Conservation (phyloP, 1,284 basidiomycete genomes). For the Microbotryum intermedium region DNA sequence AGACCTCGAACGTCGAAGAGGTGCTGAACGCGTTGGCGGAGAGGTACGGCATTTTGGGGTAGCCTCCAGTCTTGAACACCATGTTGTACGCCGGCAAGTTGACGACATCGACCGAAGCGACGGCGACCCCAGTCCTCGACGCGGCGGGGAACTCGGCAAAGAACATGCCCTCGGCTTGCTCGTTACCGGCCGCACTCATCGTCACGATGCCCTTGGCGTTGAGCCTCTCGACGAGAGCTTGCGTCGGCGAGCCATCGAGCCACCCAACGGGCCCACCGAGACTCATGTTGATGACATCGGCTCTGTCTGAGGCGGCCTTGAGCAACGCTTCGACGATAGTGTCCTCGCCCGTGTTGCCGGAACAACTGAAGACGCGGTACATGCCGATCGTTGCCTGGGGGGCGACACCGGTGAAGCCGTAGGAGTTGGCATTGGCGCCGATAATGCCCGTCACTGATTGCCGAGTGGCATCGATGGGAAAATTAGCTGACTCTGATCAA, state of each 20-base stretch:
- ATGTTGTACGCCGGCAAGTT: constrained; percentile 28
- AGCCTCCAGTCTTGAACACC: constrained; percentile 28
- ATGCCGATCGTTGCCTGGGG: constrained; percentile 29
- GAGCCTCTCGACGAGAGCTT: constrained; percentile 16
- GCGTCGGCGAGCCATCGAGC: constrained; percentile 10
- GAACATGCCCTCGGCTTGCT: constrained; percentile 24
- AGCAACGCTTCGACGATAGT: constrained; percentile 10
- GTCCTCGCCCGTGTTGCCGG: constrained; percentile 8
- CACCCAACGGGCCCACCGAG: constrained; percentile 17
- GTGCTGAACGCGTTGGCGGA: constrained; percentile 23
- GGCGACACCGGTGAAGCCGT: constrained; percentile 27
- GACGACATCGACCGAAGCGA: constrained; percentile 10
- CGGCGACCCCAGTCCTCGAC: not conserved
- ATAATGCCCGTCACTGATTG: constrained; percentile 29
- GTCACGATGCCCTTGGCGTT: constrained; percentile 6
- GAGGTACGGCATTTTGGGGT: constrained; percentile 34
- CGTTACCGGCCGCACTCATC: constrained; percentile 19
- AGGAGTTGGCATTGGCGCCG: constrained; percentile 27
- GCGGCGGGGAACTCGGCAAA: constrained; percentile 18
- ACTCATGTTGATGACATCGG: constrained; percentile 22
- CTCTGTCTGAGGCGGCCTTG: constrained; percentile 8
- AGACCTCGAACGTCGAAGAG: constrained; percentile 31
- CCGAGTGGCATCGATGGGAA: constrained; percentile 1
- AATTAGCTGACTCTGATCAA: not conserved
- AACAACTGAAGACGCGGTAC: constrained; percentile 26